Conservation (phyloP, 805 yeast species). For the Saccharomycopsis sp. region DNA sequence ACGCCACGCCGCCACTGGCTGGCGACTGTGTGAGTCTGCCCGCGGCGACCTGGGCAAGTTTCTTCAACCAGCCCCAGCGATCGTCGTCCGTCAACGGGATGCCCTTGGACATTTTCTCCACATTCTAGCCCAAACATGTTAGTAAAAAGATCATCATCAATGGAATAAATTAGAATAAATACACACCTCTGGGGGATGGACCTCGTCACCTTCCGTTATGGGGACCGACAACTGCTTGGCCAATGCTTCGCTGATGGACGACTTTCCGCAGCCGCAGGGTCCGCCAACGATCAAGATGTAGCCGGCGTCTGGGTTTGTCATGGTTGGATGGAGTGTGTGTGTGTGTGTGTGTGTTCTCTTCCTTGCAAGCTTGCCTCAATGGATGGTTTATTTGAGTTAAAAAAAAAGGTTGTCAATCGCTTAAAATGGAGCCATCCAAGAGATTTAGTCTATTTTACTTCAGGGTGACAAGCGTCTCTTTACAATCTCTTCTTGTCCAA, state of each 20-base stretch:
- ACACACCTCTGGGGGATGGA: constrained; percentile 49
- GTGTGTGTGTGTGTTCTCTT: no score
- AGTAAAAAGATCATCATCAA: not conserved
- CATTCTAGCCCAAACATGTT: constrained; percentile 33
- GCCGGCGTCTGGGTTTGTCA: not conserved
- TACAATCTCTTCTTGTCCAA: constrained; percentile 12
- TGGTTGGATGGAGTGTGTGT: no score
- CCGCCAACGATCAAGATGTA: constrained; percentile 61
- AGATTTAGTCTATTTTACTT: no score
- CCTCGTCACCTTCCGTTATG: constrained; percentile 77
- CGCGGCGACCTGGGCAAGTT: constrained; percentile 37
- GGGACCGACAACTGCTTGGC: constrained; percentile 38
- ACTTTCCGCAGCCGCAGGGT: constrained; percentile 93
- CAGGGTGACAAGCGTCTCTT: no score
- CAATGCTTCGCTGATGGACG: constrained; percentile 59
- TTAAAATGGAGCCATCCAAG: no score
- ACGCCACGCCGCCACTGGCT: constrained; percentile 27
- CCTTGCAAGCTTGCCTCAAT: no score
- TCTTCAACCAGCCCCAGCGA: constrained; percentile 80
- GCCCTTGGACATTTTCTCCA: constrained; percentile 76
- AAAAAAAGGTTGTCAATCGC: no score
- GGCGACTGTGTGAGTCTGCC: constrained; percentile 18
- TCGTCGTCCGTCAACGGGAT: constrained; percentile 82
- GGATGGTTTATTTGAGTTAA: no score
- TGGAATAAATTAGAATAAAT: not conserved